Evolutionary conservation across 257 asterid genomes (phyloP).

Genomic region (Echium plantagineum): DNA sequence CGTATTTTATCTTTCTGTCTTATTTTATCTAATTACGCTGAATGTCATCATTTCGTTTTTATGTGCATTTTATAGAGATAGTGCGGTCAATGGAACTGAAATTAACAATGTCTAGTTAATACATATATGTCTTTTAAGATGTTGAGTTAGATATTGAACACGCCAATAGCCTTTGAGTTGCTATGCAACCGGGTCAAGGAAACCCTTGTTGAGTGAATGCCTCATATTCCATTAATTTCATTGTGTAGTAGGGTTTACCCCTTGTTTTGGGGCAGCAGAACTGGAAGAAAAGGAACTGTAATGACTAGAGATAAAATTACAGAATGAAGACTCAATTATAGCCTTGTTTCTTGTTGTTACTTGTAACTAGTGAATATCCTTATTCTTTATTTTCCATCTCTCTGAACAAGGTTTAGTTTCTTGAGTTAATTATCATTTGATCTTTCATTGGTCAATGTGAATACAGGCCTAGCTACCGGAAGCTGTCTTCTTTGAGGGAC

Average conservation of each 20-base stretch:
- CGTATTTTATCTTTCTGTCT: background rate
- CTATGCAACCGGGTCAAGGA: background rate
- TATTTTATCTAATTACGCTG: background rate
- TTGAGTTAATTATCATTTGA: slow-evolving; percentile 9
- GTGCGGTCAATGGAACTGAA: background rate
- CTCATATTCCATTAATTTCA: background rate
- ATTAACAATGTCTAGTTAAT: background rate
- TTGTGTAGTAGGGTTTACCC: background rate
- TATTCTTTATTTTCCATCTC: background rate
- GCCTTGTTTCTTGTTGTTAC: background rate
- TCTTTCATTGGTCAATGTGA: slow-evolving; percentile 10
- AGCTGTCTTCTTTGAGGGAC: slow-evolving; percentile 71
- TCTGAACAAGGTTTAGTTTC: slow-evolving; percentile 1
- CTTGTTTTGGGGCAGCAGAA: no score
- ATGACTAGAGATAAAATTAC: background rate
- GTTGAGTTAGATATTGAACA: background rate
- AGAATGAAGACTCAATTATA: background rate
- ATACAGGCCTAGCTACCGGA: slow-evolving; percentile 92
- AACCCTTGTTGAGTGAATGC: background rate
- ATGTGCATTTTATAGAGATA: background rate
- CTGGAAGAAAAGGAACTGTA: background rate
- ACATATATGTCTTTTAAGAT: background rate
- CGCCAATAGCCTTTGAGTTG: background rate
- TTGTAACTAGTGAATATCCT: background rate
- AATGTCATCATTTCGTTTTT: background rate